These are phyloP conservation scores for Aspergillus ochraceoroseus DNA, from an alignment of 2,329 filamentous ascomycete species.

Conservation along the genomic window DNA sequence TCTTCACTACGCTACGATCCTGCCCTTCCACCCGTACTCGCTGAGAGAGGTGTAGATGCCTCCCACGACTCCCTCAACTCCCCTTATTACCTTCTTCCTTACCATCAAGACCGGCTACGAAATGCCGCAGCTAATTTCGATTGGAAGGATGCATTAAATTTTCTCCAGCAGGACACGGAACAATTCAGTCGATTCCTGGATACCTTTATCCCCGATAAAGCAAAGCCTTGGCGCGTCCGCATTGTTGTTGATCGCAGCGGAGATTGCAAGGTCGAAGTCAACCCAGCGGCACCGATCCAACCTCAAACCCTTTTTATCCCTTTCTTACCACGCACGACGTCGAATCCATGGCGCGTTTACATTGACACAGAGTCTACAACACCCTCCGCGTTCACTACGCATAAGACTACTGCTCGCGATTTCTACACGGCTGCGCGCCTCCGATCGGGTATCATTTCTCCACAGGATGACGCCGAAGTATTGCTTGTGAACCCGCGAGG, in stretches of 20 bases:
- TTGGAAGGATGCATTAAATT: conserved; percentile 38
- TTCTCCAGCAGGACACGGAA: conserved; percentile 30
- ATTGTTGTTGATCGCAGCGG: conserved; percentile 33
- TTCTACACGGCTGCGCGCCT: conserved; percentile 67
- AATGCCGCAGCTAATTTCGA: conserved; percentile 50
- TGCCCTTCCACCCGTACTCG: conserved; percentile 42
- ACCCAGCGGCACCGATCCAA: conserved; percentile 27
- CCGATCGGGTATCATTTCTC: conserved; percentile 52
- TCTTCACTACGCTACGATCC: conserved; percentile 69
- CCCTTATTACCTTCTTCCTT: conserved; percentile 72
- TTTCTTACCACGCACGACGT: conserved; percentile 13
- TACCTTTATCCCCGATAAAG: conserved; percentile 29
- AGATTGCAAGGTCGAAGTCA: conserved; percentile 30
- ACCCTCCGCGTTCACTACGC: conserved; percentile 65
- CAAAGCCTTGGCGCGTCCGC: conserved; percentile 38
- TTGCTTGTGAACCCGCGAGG: conserved; percentile 63
- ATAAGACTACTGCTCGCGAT: conserved; percentile 74
- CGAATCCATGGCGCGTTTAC: conserved; percentile 45
- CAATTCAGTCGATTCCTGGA: conserved; percentile 29
- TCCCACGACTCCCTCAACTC: conserved; percentile 46
- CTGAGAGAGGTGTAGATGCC: conserved; percentile 26
- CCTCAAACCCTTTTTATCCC: conserved; percentile 27
- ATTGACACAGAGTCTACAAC: conserved; percentile 51
- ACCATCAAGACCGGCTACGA: conserved; percentile 74
- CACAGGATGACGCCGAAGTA: conserved; percentile 58